These are phyloP conservation scores for Backusella australiensis DNA, from an alignment of 192 early-diverging fungal species.

Conservation along the genomic window DNA sequence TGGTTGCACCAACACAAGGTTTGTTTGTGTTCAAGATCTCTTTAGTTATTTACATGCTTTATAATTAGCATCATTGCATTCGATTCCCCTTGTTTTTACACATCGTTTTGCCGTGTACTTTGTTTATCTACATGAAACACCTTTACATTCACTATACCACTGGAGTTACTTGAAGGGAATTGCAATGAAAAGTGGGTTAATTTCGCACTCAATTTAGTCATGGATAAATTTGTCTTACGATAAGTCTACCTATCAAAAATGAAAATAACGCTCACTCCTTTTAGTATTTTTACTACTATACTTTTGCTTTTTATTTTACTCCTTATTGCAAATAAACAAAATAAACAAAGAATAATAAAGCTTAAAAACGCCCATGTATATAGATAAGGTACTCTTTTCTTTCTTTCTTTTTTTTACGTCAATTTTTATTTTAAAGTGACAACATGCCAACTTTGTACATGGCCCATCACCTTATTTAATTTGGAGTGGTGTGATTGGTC, in stretches of 20 bases:
- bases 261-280: neutral
- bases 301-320: neutral
- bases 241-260: neutral
- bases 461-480: too few relatives aligned
- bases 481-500: too few relatives aligned
- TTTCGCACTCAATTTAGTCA: neutral
- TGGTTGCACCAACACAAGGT: conserved; percentile 7
- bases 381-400: neutral
- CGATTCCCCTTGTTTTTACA: neutral
- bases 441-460: neutral
- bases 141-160: neutral
- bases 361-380: neutral
- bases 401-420: neutral
- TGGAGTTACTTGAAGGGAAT: neutral
- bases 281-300: neutral
- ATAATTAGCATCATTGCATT: neutral
- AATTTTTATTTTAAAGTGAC: neutral
- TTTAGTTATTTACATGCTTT: neutral
- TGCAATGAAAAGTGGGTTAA: neutral
- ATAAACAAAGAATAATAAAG: neutral
- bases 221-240: neutral
- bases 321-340: neutral
- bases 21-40: neutral
- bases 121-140: neutral
- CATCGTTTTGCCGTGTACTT: neutral